Conservation (phyloP, 257 asterid species). For the Osmanthus fragrans region DNA sequence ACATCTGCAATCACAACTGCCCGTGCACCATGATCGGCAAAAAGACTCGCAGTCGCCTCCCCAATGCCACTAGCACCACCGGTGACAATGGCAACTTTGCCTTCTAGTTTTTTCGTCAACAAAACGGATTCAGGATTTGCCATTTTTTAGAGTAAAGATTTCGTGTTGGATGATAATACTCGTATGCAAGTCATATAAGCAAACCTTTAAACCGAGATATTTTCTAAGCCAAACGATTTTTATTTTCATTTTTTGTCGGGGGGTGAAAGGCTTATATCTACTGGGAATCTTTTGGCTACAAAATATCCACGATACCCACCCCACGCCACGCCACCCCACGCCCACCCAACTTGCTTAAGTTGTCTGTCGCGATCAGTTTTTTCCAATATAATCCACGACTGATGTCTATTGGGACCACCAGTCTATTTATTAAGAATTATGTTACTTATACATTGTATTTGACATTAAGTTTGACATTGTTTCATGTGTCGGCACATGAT, state of each 20-base stretch:
- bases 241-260: background rate
- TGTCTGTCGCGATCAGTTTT: no score
- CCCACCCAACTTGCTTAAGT: no score
- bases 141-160: background rate
- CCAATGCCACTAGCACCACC: slow-evolving; percentile 55
- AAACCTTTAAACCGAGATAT: background rate
- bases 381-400: no score
- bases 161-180: background rate
- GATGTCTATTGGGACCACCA: no score
- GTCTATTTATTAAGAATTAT: no score
- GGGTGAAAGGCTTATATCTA: background rate
- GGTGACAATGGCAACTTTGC: slow-evolving; percentile 50
- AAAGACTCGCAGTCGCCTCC: slow-evolving; percentile 39
- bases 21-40: slow-evolving; percentile 44
- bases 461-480: no score
- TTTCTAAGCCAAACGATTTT: background rate
- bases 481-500: no score
- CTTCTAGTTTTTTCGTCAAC: slow-evolving; percentile 26
- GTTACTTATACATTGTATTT: no score
- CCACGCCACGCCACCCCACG: no score
- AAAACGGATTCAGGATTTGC: background rate
- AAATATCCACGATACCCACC: no score
- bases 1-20: slow-evolving; percentile 54
- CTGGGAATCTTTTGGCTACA: background rate
- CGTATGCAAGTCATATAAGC: background rate